A percentile compares a stretch with the other conserved stretches of the same genome.
Conservation (phyloP, 768 basidiomycete species). For the Boletus speciosus region DNA sequence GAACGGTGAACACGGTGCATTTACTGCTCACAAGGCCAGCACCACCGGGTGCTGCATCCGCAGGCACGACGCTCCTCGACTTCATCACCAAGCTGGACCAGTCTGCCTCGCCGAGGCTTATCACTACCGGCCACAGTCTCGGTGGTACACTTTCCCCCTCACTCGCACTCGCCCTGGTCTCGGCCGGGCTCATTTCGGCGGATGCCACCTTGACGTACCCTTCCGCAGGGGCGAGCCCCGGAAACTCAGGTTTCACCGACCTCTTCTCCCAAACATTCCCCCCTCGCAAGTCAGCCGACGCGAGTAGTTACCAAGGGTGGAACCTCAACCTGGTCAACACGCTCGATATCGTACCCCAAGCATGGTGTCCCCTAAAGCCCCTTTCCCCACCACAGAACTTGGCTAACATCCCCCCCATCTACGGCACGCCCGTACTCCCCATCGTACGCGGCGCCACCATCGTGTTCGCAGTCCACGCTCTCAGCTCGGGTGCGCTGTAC, state of each 20-base stretch:
- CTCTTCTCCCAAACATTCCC: slow-evolving; percentile 7
- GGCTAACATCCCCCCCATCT: slow-evolving; percentile 12
- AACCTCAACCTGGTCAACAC: slow-evolving; percentile 19
- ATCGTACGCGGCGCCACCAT: neutral
- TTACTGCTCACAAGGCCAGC: slow-evolving; percentile 1
- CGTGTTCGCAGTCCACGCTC: neutral
- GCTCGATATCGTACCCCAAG: slow-evolving; percentile 13
- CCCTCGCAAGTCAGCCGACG: neutral
- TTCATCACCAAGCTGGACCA: neutral
- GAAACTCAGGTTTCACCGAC: slow-evolving; percentile 1
- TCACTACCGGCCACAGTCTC: slow-evolving; percentile 12
- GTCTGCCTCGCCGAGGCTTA: neutral
- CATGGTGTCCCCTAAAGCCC: neutral
- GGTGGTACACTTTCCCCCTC: slow-evolving; percentile 10
- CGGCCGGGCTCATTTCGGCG: neutral
- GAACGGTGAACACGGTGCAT: neutral
- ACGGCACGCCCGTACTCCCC: neutral
- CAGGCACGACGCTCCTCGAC: slow-evolving; percentile 2
- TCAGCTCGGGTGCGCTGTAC: neutral
- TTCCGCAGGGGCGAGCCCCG: slow-evolving; percentile 10
- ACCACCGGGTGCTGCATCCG: neutral
- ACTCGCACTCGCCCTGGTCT: slow-evolving; percentile 10
- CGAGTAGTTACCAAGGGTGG: slow-evolving; percentile 8
- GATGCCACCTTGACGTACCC: slow-evolving; percentile 37
- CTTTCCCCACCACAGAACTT: slow-evolving; percentile 9